Evolutionary conservation across 2,329 filamentous ascomycete species (phyloP), one percentile per base, ranked within the genome.

Genomic region (Macrophomina pseudophaseolina): DNA sequence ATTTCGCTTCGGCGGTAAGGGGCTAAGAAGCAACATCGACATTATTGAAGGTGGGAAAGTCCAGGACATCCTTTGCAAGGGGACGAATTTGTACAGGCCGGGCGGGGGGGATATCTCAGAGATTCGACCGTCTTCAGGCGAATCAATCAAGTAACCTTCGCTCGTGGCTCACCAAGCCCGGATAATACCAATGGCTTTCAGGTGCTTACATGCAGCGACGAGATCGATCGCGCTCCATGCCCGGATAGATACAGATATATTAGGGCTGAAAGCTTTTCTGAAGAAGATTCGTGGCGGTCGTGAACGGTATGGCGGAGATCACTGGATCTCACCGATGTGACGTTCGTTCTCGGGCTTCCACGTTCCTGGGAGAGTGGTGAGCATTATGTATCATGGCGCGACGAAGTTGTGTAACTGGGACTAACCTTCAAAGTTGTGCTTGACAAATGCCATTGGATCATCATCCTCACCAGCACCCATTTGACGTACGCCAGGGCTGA

Each of bases 381-480:
- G 65, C 40, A 35, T 28, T 7, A n/a, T 32, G 56, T 40, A 28
- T 33, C 8, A 32, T 56, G 30, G 53, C 58, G 30, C 58, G 7
- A 7, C 14, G 14, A 28, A 14, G 14, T 6, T n/a, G 58, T 62
- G 58, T 58, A 62, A 46, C 49, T n/a, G 33, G 42, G 60, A 78
- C 85, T 71, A 82, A 96, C 94, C 95, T 83, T 97, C 92, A 78
- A 99, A 99, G 65, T 93, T 90, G 81, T 99, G 95, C 81, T 95
- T 94, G 68, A 99, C 95, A 83, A 97, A 98, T 1, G 95, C 95
- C 92, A 97, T 94, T 1, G 93, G 93, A 76, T 98, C 91, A 71
- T 97, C 93, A 49, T 89, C 86, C 69, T 96, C 93, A 74, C 90
- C 90, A 53, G 95, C 91, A 12, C 91, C 92, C 93, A 97, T 98